phyloP scores from a whole-genome alignment of 768 basidiomycete species.

The Tulasnella sp. region DNA sequence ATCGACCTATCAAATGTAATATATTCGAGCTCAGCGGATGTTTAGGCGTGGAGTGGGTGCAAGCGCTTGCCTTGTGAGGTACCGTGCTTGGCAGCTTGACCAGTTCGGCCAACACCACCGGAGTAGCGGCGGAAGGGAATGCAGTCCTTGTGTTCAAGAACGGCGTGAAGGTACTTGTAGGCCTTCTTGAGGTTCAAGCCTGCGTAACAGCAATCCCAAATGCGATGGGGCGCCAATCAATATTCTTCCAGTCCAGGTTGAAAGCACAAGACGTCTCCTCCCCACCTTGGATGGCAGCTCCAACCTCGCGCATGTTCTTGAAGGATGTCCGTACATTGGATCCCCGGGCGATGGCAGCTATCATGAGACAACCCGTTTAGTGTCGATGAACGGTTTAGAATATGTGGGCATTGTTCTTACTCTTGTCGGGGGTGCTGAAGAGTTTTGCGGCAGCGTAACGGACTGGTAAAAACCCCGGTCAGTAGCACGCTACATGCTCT shows the following conservation, averaged over 20 bases:
- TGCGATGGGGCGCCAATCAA: neutral
- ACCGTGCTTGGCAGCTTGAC: constrained; percentile 94
- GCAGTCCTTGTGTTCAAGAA: constrained; percentile 91
- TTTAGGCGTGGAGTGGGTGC: too few relatives aligned
- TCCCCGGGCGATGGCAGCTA: constrained; percentile 85
- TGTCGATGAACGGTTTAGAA: neutral
- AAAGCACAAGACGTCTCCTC: neutral
- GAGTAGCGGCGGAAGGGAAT: constrained; percentile 95
- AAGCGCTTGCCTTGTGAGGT: constrained; percentile 72
- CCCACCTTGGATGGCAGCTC: constrained; percentile 78
- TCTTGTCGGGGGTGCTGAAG: constrained; percentile 91
- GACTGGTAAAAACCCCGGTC: constrained; percentile 35
- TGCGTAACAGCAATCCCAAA: constrained; percentile 24
- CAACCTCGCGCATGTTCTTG: constrained; percentile 99
- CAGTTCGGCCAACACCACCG: constrained; percentile 89
- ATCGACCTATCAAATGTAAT: constrained; percentile 59
- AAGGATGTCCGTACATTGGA: constrained; percentile 99
- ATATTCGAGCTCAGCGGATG: neutral
- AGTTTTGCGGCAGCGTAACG: constrained; percentile 86
- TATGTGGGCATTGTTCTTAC: constrained; percentile 29
- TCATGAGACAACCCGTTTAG: neutral
- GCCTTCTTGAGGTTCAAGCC: constrained; percentile 92
- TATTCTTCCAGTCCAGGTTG: neutral
- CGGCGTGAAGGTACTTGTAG: constrained; percentile 85
- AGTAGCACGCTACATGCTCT: neutral